Conservation (phyloP, 306 rosid genomes). For the Medicago truncatula region DNA sequence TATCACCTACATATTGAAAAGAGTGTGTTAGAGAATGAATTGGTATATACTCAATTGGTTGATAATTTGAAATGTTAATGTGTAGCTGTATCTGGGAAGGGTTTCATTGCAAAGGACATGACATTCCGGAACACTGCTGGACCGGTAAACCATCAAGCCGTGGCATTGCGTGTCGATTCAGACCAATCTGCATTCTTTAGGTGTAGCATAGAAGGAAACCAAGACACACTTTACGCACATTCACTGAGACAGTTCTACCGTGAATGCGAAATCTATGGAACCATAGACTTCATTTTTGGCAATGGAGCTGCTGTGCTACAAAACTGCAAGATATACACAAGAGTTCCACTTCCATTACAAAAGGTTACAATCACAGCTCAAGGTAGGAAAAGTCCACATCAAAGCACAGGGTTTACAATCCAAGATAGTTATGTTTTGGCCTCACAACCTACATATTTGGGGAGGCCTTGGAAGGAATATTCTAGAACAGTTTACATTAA, state of each 20-base stretch:
- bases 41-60: neutral
- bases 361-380: constrained; percentile 88
- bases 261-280: constrained; percentile 77
- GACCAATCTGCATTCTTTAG: constrained; percentile 86
- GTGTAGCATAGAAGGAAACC: constrained; percentile 84
- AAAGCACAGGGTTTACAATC: constrained; percentile 76
- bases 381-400: constrained; percentile 79
- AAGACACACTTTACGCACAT: constrained; percentile 87
- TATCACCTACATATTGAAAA: neutral
- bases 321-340: constrained; percentile 74
- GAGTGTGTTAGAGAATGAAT: neutral
- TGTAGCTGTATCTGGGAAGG: constrained; percentile 80
- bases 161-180: constrained; percentile 83
- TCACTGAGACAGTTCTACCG: constrained; percentile 80
- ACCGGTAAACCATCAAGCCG: constrained; percentile 75
- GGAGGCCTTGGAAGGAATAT: constrained; percentile 80
- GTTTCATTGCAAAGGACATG: constrained; percentile 80
- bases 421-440: constrained; percentile 74
- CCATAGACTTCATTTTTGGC: constrained; percentile 89
- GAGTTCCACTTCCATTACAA: constrained; percentile 74
- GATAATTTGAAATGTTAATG: neutral
- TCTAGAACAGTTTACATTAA: constrained; percentile 77
- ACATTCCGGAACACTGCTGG: constrained; percentile 76
- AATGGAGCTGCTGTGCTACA: constrained; percentile 84
- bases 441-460: constrained; percentile 75